A percentile compares a stretch with the other conserved stretches of the same genome.
Evolutionary conservation across 2,329 filamentous ascomycete genomes (phyloP).

Genomic region (Colletotrichum liriopes): DNA sequence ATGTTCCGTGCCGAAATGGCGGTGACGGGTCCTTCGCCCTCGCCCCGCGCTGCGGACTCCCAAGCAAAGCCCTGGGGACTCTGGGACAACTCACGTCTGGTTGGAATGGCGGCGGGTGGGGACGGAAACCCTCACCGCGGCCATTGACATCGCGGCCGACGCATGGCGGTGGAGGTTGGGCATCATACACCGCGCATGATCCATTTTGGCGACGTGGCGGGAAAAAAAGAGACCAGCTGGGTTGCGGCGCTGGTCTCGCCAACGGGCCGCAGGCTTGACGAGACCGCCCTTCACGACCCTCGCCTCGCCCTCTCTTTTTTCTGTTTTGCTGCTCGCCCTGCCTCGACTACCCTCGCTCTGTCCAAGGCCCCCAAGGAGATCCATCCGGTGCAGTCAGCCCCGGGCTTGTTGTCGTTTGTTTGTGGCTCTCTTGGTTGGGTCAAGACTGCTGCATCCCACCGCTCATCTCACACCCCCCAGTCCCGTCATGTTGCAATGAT

Average conservation of each 20-base stretch:
- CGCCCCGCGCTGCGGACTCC: conserved; percentile 28
- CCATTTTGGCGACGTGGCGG: conserved; percentile 41
- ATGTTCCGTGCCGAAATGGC: conserved; percentile 43
- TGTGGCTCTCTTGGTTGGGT: conserved; percentile 15
- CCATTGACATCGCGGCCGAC: conserved; percentile 39
- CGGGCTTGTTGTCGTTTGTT: conserved; percentile 1
- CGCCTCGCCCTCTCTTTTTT: conserved; percentile 6
- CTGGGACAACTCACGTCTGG: conserved; percentile 41
- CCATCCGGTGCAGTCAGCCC: conserved; percentile 14
- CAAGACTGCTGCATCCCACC: conserved; percentile 21
- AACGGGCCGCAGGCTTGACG: conserved; percentile 28
- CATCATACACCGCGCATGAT: conserved; percentile 43
- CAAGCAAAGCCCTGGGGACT: conserved; percentile 23
- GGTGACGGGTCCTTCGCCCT: conserved; percentile 33
- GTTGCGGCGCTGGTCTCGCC: conserved; percentile 1
- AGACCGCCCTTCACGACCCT: conserved; percentile 33
- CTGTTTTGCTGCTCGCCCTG: conserved; percentile 13
- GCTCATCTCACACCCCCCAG: conserved; percentile 35
- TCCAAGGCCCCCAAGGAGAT: conserved; percentile 1
- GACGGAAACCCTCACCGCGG: conserved; percentile 26
- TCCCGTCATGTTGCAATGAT: conserved; percentile 31
- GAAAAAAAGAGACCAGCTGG: conserved; percentile 24
- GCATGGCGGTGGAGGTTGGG: conserved; percentile 44
- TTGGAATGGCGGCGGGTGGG: conserved; percentile 37
- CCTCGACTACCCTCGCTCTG: not conserved